Conservation (phyloP, 2,329 filamentous ascomycete genomes). For the Colletotrichum filicis region DNA sequence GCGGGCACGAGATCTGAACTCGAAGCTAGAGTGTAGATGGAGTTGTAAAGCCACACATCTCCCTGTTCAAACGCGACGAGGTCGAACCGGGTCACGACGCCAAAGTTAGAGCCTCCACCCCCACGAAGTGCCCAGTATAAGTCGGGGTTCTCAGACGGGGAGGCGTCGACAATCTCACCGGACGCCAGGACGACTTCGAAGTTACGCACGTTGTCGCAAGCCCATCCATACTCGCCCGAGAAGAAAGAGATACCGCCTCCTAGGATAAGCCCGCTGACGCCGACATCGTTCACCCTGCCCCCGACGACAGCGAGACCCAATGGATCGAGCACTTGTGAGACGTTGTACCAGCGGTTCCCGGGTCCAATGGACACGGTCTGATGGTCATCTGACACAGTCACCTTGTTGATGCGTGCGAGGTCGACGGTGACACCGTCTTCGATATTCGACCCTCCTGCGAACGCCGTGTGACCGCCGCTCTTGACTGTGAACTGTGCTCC, state of each 20-base stretch:
- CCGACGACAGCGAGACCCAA: conserved; percentile 53
- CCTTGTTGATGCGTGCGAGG: conserved; percentile 50
- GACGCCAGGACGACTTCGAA: conserved; percentile 60
- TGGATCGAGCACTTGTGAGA: conserved; percentile 52
- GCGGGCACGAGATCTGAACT: conserved; percentile 34
- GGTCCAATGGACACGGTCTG: conserved; percentile 52
- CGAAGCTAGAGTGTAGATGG: conserved; percentile 33
- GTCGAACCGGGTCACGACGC: conserved; percentile 46
- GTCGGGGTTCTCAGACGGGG: conserved; percentile 46
- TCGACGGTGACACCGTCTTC: conserved; percentile 54
- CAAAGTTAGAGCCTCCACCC: conserved; percentile 56
- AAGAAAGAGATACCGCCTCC: conserved; percentile 63
- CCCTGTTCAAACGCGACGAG: conserved; percentile 42
- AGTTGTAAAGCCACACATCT: conserved; percentile 42
- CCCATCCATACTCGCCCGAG: conserved; percentile 55
- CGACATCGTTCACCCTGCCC: conserved; percentile 53
- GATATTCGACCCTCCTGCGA: conserved; percentile 55
- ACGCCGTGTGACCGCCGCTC: conserved; percentile 62
- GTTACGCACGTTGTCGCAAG: conserved; percentile 56
- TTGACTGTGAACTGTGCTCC: conserved; percentile 58
- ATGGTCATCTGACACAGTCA: conserved; percentile 46
- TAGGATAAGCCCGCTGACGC: conserved; percentile 56
- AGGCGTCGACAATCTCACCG: conserved; percentile 56
- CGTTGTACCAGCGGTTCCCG: conserved; percentile 56
- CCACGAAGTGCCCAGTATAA: conserved; percentile 57